A percentile compares a stretch with the other conserved stretches of the same genome.
Evolutionary conservation across 768 basidiomycete genomes (phyloP).

Genomic region (Boletus bicolor): DNA sequence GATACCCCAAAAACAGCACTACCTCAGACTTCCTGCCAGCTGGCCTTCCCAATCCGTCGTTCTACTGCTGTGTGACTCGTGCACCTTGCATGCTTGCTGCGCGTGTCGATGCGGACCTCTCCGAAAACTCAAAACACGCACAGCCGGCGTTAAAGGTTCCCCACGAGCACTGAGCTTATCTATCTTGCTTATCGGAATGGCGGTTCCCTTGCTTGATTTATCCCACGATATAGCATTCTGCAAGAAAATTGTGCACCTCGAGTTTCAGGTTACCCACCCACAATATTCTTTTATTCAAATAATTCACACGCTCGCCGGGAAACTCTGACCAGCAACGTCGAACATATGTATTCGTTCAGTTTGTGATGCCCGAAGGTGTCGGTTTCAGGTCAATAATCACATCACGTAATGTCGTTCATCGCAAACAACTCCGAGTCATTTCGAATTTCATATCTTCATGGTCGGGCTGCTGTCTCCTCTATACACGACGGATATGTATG

Average conservation of each 20-base stretch:
- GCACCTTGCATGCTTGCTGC: neutral
- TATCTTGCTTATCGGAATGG: slow-evolving; percentile 12
- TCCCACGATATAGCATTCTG: neutral
- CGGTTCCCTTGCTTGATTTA: neutral
- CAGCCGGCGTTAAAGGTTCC: neutral
- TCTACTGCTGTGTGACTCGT: neutral
- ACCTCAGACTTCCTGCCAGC: neutral
- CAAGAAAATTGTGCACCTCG: neutral
- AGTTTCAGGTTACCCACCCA: neutral
- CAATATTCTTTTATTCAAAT: neutral
- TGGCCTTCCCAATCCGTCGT: slow-evolving; percentile 3
- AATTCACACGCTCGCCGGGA: neutral
- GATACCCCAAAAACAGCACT: no score
- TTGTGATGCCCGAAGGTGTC: neutral
- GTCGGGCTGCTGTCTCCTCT: neutral
- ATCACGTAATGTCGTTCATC: no score
- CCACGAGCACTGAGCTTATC: neutral
- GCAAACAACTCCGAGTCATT: neutral
- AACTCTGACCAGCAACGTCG: neutral
- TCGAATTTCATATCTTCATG: neutral
- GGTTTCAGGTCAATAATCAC: neutral
- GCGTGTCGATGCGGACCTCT: neutral
- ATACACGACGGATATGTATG: neutral
- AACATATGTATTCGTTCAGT: neutral
- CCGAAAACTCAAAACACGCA: neutral